Evolutionary conservation across 2,329 filamentous ascomycete genomes (phyloP), one percentile per base, ranked within the genome.

Genomic region (Bipolaris victoriae): DNA sequence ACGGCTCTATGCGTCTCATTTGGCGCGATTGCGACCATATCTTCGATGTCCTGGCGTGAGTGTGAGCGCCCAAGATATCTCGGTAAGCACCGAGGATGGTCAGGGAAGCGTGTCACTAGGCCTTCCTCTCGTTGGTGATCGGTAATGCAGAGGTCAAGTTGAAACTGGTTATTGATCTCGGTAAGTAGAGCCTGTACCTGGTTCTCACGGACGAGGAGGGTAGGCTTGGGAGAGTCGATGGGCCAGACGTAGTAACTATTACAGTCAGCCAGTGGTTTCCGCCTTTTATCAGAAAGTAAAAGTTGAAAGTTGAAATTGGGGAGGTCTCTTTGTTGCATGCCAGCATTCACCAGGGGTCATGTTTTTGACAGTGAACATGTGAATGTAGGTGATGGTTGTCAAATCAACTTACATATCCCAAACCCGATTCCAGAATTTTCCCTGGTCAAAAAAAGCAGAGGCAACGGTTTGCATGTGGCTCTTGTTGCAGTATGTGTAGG

Each of bases 321-420:
- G 56, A 49, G 67, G 70, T 57, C 70, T 70, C 26, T 29, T 10
- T 29, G 26, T 10, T 29, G 7, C 26, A 29, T 29, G 26, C 9
- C 5, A 24, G 22, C 22, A 7, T 29, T 29, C 7, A 6, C 26
- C 26, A 29, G 9, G 26, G 26, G 0, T 3, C 3, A 29, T 29
- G 26, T 29, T 10, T 29, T 10, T 29, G 26, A 29, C 26, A 29
- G 9, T 29, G 26, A 6, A 29, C 26, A 3, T 29, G 26, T 9
- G 9, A 29, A 29, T 29, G 26, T 10, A 29, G 26, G 26, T 29
- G 67, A 73, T 4, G 9, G 3, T 26, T 40, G 26, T 20, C 7
- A n/a, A 10, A n/a, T 33, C 10, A 20, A 82, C 88, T 82, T 81
- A 95, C 90, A 96, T 78, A 61, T 94, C 87, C 92, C 92, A 97